A percentile compares a stretch with the other conserved stretches of the same genome.
phyloP scores from a whole-genome alignment of 2,329 filamentous ascomycete species.

The Aspergillus costaricaensis region DNA sequence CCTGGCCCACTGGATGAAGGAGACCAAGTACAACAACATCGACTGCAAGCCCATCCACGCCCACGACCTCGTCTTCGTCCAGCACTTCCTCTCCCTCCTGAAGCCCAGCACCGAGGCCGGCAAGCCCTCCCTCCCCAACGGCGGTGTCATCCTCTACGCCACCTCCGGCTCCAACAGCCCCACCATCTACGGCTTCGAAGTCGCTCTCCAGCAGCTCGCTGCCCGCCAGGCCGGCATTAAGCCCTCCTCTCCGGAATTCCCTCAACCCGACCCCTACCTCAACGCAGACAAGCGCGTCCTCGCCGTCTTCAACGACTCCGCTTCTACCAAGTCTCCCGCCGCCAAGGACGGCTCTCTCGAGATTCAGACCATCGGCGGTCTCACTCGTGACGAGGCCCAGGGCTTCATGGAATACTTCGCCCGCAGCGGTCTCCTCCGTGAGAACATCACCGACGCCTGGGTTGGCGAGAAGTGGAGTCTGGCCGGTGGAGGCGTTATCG shows the following conservation, averaged over 20 bases:
- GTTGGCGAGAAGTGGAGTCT: constrained; percentile 84
- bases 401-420: constrained; percentile 92
- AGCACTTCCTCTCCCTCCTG: constrained; percentile 73
- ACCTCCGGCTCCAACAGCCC: constrained; percentile 72
- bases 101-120: constrained; percentile 34
- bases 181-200: constrained; percentile 65
- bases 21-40: constrained; percentile 72
- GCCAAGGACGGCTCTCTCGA: constrained; percentile 42
- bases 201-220: constrained; percentile 59
- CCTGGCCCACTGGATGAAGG: constrained; percentile 76
- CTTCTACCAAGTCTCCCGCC: constrained; percentile 24
- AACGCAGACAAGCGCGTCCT: constrained; percentile 56
- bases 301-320: constrained; percentile 38
- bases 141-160: constrained; percentile 75
- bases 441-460: constrained; percentile 67
- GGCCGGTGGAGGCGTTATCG: constrained; percentile 76
- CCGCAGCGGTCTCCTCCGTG: constrained; percentile 74
- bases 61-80: constrained; percentile 76
- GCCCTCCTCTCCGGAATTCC: constrained; percentile 44
- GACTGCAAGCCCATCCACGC: constrained; percentile 76
- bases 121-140: constrained; percentile 60
- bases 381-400: constrained; percentile 74
- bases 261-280: constrained; percentile 55
- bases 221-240: constrained; percentile 44
- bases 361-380: constrained; percentile 61